A percentile compares a stretch with the other conserved stretches of the same genome.
Conservation (phyloP, 2,329 filamentous ascomycete species). For the Paraphaeosphaeria minitans region DNA sequence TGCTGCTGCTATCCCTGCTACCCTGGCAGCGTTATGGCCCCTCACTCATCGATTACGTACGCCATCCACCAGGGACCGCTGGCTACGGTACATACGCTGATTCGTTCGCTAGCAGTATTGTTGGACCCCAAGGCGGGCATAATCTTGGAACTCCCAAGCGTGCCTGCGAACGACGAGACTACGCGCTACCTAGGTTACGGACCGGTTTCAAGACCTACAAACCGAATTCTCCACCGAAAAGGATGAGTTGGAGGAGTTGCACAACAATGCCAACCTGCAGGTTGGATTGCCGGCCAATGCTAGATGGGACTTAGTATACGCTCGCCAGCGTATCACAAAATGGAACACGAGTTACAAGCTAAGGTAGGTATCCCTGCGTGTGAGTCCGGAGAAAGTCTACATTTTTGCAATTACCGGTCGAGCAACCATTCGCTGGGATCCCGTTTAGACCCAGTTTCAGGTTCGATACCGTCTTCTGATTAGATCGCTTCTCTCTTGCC, state of each 20-base stretch:
- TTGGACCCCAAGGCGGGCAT: background rate
- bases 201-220: constrained; percentile 7
- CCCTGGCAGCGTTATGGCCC: constrained; percentile 8
- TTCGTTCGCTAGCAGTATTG: background rate
- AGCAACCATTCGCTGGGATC: too few relatives aligned
- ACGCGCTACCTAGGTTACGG: constrained; percentile 1
- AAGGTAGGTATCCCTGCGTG: background rate
- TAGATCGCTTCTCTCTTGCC: too few relatives aligned
- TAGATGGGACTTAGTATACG: background rate
- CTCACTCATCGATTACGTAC: too few relatives aligned
- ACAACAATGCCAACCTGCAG: background rate
- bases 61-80: background rate
- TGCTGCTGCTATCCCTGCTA: constrained; percentile 8
- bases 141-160: background rate
- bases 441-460: too few relatives aligned
- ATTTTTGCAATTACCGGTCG: too few relatives aligned
- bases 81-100: background rate
- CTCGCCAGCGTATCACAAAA: background rate
- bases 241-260: background rate
- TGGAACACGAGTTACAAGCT: background rate
- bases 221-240: background rate
- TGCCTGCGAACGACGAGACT: background rate
- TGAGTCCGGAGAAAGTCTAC: too few relatives aligned
- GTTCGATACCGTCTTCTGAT: too few relatives aligned
- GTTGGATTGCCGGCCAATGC: background rate